These are phyloP conservation scores for Trypanosoma lewisi DNA, from an alignment of 208 protist species.

Conservation along the genomic window DNA sequence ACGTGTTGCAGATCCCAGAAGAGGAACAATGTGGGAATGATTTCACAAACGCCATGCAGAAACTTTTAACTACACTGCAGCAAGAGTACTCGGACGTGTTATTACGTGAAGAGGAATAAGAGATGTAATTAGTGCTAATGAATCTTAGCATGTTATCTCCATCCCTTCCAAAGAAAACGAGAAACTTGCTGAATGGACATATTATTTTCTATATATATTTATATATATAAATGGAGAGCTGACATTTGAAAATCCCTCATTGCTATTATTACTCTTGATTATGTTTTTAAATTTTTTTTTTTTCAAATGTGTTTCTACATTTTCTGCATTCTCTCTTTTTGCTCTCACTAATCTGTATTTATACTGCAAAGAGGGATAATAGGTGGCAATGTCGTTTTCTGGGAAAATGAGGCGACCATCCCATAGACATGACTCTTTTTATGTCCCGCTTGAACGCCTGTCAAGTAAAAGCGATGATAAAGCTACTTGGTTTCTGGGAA, in stretches of 20 bases:
- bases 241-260: background rate
- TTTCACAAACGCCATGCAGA: conserved; percentile 3
- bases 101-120: background rate
- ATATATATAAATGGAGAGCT: conserved; percentile 1
- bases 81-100: conserved; percentile 9
- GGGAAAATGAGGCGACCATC: background rate
- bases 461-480: background rate
- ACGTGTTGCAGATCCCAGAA: conserved; percentile 10
- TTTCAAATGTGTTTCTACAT: background rate
- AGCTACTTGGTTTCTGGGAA: background rate
- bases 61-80: conserved; percentile 10
- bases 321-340: background rate
- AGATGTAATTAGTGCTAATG: background rate
- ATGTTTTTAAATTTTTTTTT: conserved; percentile 2
- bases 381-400: background rate
- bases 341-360: conserved; percentile 1
- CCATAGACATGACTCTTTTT: background rate
- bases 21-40: conserved; percentile 4
- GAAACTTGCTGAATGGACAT: background rate
- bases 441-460: conserved; percentile 3
- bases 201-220: conserved; percentile 5
- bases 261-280: conserved; percentile 1
- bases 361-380: background rate
- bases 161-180: background rate
- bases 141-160: background rate